Conservation (phyloP, 2,329 filamentous ascomycete species). For the Talaromyces funiculosus region DNA sequence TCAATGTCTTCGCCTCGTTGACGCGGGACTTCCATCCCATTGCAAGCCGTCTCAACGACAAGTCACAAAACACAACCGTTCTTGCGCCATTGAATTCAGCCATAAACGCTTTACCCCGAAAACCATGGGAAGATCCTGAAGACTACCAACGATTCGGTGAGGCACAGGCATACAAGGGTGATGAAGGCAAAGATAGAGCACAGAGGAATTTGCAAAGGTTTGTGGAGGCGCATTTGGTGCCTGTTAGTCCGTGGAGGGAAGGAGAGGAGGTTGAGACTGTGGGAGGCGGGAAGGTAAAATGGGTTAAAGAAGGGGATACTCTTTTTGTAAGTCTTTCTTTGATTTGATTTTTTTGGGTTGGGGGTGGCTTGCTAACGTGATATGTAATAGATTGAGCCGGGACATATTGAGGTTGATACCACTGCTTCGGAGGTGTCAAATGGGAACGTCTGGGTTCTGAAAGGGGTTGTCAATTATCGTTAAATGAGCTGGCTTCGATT, state of each 20-base stretch:
- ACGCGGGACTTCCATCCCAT: slow-evolving; percentile 69
- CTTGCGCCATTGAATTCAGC: slow-evolving; percentile 82
- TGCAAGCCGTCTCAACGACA: slow-evolving; percentile 62
- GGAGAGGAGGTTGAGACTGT: slow-evolving; percentile 61
- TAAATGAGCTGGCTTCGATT: background rate
- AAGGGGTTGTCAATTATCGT: slow-evolving; percentile 53
- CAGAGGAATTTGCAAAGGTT: slow-evolving; percentile 71
- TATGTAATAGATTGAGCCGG: slow-evolving; percentile 55
- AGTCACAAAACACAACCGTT: slow-evolving; percentile 67
- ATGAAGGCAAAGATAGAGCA: slow-evolving; percentile 69
- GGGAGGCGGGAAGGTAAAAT: slow-evolving; percentile 70
- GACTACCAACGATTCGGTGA: slow-evolving; percentile 66
- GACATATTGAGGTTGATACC: slow-evolving; percentile 67
- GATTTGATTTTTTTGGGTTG: background rate
- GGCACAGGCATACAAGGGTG: slow-evolving; percentile 65
- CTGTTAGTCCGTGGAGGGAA: slow-evolving; percentile 68
- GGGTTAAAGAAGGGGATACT: slow-evolving; percentile 62
- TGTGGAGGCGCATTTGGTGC: slow-evolving; percentile 78
- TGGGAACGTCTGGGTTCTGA: slow-evolving; percentile 79
- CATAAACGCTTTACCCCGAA: slow-evolving; percentile 70
- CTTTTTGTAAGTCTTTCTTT: slow-evolving; percentile 52
- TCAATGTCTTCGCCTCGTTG: slow-evolving; percentile 80
- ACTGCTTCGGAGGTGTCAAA: slow-evolving; percentile 74
- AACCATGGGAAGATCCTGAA: slow-evolving; percentile 63
- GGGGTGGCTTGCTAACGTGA: slow-evolving; percentile 15